phyloP scores from a whole-genome alignment of 208 protist genomes.

The Crithidia fasciculata region DNA sequence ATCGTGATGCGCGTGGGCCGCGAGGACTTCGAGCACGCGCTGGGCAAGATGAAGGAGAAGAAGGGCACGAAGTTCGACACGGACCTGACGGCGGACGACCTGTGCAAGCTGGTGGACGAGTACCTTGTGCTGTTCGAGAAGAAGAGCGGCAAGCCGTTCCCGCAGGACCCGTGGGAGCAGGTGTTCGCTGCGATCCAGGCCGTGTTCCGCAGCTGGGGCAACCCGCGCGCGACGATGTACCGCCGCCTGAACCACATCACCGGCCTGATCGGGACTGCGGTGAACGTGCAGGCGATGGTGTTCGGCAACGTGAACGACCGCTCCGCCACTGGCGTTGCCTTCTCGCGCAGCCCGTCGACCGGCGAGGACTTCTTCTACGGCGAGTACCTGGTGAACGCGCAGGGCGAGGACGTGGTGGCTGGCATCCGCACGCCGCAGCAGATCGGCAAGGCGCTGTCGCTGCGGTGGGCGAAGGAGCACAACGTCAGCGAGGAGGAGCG shows the following conservation, averaged over 20 bases:
- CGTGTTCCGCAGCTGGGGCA: conserved; percentile 94
- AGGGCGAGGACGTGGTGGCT: conserved; percentile 96
- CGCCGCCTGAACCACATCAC: conserved; percentile 91
- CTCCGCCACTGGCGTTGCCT: conserved; percentile 95
- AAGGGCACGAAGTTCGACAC: conserved; percentile 80
- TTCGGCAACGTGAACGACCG: conserved; percentile 94
- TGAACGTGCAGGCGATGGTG: conserved; percentile 96
- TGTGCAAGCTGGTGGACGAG: conserved; percentile 73
- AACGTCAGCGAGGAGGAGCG: conserved; percentile 73
- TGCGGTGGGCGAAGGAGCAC: conserved; percentile 79
- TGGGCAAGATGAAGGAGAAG: conserved; percentile 79
- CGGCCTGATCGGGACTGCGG: conserved; percentile 92
- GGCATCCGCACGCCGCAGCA: conserved; percentile 95
- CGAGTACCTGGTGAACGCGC: conserved; percentile 95
- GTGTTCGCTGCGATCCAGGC: conserved; percentile 86
- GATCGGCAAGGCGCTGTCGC: conserved; percentile 64
- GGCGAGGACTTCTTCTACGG: conserved; percentile 94
- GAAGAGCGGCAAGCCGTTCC: conserved; percentile 81
- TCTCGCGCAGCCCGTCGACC: conserved; percentile 94
- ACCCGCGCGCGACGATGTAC: conserved; percentile 92
- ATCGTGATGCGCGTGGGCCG: conserved; percentile 91
- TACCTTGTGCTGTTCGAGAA: conserved; percentile 74
- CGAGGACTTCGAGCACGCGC: conserved; percentile 87
- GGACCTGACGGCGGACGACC: conserved; percentile 82
- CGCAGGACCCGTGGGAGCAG: conserved; percentile 90